Base-by-base conservation (phyloP, 192 early-diverging fungal genomes). In the Backusella liffmaniae region DNA sequence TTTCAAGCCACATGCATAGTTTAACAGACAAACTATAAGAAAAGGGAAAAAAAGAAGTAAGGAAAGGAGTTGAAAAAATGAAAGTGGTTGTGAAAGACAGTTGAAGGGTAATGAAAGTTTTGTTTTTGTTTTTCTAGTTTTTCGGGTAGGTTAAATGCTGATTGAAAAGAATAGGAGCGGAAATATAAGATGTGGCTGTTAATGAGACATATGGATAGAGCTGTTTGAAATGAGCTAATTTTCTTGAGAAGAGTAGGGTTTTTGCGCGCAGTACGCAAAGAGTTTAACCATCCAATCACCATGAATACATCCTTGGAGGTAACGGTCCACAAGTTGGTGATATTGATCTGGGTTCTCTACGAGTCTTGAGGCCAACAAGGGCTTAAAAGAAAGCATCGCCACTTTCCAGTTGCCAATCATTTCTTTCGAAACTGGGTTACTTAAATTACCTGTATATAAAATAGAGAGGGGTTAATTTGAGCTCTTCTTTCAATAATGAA, bases 331-430 rank as follows among this genome's bases (percentile, higher is more conserved):
- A 35, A 73, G 16, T 7, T 16, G 7, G 5, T 65, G 37, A 26
- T 78, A 78, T 8, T 73, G 18, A 21, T 78, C 65, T 21, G 35
- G 65, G 30, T 67, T 15, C 8, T 29, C 34, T 4, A 44, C 16
- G 3, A 78, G 21, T 1, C 16, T 37, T 4, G 41, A 44, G 21
- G 26, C 66, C 21, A 78, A 30, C 6, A 73, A 16, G 10, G 77
- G 77, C 35, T 73, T 73, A 18, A 78, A 37, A 16, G 71, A 29
- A 7, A 66, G 8, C 71, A 78, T 67, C 13, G 72, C 77, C 2
- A 10, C 73, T 66, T 73, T 73, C 77, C 77, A 78, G 46, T 78
- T 78, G 42, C 66, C 41, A 29, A 78, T 67, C 77, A 78, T 78
- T 69, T 78, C 77, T 37, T 26, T 72, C 9, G 71, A 67, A 51